phyloP scores from a whole-genome alignment of 1,284 basidiomycete species.

The Ganoderma boninense region DNA sequence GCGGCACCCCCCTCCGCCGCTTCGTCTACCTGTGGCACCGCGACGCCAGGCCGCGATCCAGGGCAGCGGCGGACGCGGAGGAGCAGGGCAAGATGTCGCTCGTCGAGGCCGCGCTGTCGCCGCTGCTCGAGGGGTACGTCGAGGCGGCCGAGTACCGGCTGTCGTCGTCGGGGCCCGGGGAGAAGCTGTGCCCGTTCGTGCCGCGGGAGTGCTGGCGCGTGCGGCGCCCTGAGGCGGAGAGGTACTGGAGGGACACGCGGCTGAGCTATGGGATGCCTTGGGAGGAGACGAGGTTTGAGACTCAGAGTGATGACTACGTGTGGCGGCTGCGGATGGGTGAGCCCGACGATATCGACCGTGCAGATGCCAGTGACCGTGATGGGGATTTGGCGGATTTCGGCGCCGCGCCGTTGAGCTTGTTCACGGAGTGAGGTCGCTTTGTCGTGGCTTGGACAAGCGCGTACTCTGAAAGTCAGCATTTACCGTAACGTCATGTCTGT shows the following conservation, averaged over 20 bases:
- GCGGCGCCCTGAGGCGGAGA: neutral
- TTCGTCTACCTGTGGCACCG: neutral
- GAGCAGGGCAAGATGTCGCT: neutral
- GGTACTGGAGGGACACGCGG: neutral
- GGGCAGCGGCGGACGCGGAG: too few relatives aligned
- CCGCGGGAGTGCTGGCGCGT: neutral
- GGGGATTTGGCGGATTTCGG: neutral
- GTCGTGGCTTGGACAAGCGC: too few relatives aligned
- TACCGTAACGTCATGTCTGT: too few relatives aligned
- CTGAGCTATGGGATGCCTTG: neutral
- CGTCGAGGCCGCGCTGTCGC: neutral
- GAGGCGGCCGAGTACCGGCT: neutral
- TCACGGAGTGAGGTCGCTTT: too few relatives aligned
- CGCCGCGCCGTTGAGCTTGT: too few relatives aligned
- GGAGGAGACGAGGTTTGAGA: neutral
- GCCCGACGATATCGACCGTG: neutral
- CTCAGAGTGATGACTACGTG: too few relatives aligned
- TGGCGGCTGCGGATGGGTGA: neutral
- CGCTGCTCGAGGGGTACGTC: neutral
- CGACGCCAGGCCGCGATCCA: neutral
- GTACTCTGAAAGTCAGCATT: too few relatives aligned
- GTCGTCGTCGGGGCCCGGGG: neutral
- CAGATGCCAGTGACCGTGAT: too few relatives aligned
- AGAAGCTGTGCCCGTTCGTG: neutral
- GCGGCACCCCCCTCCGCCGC: neutral